Conservation (phyloP, 495 filamentous ascomycete genomes). For the Lepidopterella palustris region DNA sequence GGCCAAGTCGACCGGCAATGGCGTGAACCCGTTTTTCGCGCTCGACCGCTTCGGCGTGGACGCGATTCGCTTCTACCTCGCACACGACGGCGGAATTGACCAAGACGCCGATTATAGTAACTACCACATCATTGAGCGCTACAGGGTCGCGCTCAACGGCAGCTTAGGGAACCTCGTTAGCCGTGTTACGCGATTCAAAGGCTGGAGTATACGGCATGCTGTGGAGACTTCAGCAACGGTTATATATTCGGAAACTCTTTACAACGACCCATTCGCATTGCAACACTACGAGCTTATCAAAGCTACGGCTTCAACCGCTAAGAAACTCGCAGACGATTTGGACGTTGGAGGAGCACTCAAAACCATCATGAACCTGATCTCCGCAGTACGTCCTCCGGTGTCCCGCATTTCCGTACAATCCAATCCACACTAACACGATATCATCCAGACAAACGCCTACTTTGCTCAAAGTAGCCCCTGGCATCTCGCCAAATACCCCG, state of each 20-base stretch:
- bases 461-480: slow-evolving; percentile 16
- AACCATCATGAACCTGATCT: slow-evolving; percentile 56
- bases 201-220: slow-evolving; percentile 51
- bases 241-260: neutral
- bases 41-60: slow-evolving; percentile 84
- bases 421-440: neutral
- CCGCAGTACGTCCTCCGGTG: slow-evolving; percentile 38
- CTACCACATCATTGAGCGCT: slow-evolving; percentile 60
- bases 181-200: slow-evolving; percentile 60
- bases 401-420: neutral
- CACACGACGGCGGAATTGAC: slow-evolving; percentile 64
- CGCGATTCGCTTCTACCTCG: slow-evolving; percentile 79
- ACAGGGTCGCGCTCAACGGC: slow-evolving; percentile 67
- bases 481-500: slow-evolving; percentile 9
- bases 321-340: slow-evolving; percentile 54
- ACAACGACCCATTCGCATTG: neutral
- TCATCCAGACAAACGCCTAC: slow-evolving; percentile 18
- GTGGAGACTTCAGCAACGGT: slow-evolving; percentile 7
- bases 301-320: slow-evolving; percentile 36
- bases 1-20: slow-evolving; percentile 91
- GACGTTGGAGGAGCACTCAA: slow-evolving; percentile 60
- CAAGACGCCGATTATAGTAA: slow-evolving; percentile 84
- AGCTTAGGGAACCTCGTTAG: slow-evolving; percentile 72
- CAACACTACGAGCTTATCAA: slow-evolving; percentile 18
- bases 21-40: slow-evolving; percentile 90